Percentiles rank a stretch among this genome's conserved stretches.
These are phyloP conservation scores for Barnettozyma botsteinii DNA, from an alignment of 805 yeast genomes.

Conservation along the genomic window DNA sequence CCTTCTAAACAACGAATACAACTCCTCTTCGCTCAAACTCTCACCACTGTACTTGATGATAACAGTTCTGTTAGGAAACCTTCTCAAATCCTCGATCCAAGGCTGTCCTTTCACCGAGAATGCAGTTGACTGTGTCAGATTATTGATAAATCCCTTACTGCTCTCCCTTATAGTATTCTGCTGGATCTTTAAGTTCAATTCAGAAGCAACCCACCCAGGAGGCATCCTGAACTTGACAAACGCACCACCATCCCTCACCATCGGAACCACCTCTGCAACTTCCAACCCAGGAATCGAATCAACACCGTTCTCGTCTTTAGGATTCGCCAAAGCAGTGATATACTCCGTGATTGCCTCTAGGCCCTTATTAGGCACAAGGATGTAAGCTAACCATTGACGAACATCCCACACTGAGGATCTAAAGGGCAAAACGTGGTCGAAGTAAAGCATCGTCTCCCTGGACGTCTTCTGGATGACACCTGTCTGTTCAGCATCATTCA, in stretches of 20 bases:
- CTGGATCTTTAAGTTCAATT: constrained; percentile 47
- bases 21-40: constrained; percentile 68
- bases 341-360: constrained; percentile 36
- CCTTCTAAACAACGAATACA: constrained; percentile 76
- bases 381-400: constrained; percentile 36
- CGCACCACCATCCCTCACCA: constrained; percentile 88
- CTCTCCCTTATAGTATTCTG: constrained; percentile 38
- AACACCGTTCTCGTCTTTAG: constrained; percentile 21
- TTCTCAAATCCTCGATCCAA: constrained; percentile 89
- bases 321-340: constrained; percentile 35
- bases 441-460: constrained; percentile 48
- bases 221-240: constrained; percentile 75
- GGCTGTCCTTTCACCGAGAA: constrained; percentile 86
- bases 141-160: constrained; percentile 32
- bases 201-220: constrained; percentile 39
- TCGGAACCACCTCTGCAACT: constrained; percentile 58
- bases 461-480: constrained; percentile 49
- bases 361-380: constrained; percentile 31
- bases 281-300: constrained; percentile 37
- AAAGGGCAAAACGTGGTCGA: constrained; percentile 48
- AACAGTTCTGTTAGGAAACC: constrained; percentile 62
- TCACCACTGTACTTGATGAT: constrained; percentile 73
- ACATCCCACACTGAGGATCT: constrained; percentile 41
- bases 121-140: constrained; percentile 46
- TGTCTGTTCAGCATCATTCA: constrained; percentile 46